Conservation (phyloP, 2,329 filamentous ascomycete species). For the Aspergillus versicolor region DNA sequence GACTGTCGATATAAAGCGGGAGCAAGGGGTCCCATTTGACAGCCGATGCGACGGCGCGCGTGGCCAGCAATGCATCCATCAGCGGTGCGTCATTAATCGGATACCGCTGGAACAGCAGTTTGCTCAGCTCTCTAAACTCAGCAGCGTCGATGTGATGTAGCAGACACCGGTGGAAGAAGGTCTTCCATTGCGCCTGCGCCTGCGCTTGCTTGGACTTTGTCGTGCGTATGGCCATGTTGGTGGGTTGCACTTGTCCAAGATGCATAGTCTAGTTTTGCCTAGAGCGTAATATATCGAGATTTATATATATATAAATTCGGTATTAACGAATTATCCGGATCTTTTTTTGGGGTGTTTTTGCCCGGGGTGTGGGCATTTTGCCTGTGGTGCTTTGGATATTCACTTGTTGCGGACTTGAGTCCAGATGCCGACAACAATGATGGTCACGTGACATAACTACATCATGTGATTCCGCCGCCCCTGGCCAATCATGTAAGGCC, state of each 20-base stretch:
- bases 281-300: conserved; percentile 7
- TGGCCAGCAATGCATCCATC: conserved; percentile 36
- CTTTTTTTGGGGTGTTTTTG: conserved; percentile 3
- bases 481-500: background rate
- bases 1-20: conserved; percentile 40
- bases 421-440: too few species aligned
- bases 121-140: conserved; percentile 40
- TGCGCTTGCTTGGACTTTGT: too few species aligned
- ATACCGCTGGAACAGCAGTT: conserved; percentile 31
- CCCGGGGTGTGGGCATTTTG: conserved; percentile 16
- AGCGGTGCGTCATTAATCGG: conserved; percentile 34
- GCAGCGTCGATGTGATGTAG: conserved; percentile 37
- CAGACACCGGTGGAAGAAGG: conserved; percentile 38
- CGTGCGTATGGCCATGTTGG: conserved; percentile 9
- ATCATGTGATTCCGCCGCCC: background rate
- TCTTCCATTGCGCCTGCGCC: conserved; percentile 31
- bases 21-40: conserved; percentile 44
- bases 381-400: conserved; percentile 3
- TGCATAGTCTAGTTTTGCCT: background rate
- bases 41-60: conserved; percentile 29
- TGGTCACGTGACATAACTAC: background rate
- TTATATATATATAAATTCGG: background rate
- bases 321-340: background rate
- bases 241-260: conserved; percentile 26
- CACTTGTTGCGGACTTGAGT: too few species aligned